phyloP scores from a whole-genome alignment of 2,329 filamentous ascomycete genomes.

The Paraconiothyrium sp. region DNA sequence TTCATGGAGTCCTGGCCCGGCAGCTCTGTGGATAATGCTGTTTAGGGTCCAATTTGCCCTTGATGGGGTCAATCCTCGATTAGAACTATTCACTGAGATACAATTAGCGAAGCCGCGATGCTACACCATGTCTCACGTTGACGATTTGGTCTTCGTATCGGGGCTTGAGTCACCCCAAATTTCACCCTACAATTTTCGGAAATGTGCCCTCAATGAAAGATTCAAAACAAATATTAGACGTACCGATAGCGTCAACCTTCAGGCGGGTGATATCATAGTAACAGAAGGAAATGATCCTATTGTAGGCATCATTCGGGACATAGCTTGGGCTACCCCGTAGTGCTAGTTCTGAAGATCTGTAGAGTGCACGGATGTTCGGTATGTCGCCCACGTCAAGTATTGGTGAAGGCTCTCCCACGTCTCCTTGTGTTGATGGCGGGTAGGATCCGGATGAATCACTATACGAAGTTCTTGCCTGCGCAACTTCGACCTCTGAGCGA shows the following conservation, averaged over 20 bases:
- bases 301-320: conserved; percentile 41
- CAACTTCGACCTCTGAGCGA: conserved; percentile 3
- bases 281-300: conserved; percentile 41
- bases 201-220: background rate
- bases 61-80: conserved; percentile 23
- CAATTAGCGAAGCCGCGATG: background rate
- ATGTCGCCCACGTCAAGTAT: conserved; percentile 31
- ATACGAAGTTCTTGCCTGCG: conserved; percentile 17
- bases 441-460: conserved; percentile 24
- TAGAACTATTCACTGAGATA: conserved; percentile 38
- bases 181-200: background rate
- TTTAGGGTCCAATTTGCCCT: conserved; percentile 32
- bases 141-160: background rate
- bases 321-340: conserved; percentile 38
- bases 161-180: background rate
- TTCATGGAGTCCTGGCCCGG: conserved; percentile 35
- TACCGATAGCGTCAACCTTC: conserved; percentile 43
- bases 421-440: conserved; percentile 19
- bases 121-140: background rate
- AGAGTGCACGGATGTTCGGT: conserved; percentile 39
- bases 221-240: background rate
- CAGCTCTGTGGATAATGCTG: conserved; percentile 37
- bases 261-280: conserved; percentile 44
- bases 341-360: conserved; percentile 34
- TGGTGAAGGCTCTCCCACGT: conserved; percentile 7